Base-by-base conservation (phyloP, 306 rosid genomes). In the Acacia melanoxylon region DNA sequence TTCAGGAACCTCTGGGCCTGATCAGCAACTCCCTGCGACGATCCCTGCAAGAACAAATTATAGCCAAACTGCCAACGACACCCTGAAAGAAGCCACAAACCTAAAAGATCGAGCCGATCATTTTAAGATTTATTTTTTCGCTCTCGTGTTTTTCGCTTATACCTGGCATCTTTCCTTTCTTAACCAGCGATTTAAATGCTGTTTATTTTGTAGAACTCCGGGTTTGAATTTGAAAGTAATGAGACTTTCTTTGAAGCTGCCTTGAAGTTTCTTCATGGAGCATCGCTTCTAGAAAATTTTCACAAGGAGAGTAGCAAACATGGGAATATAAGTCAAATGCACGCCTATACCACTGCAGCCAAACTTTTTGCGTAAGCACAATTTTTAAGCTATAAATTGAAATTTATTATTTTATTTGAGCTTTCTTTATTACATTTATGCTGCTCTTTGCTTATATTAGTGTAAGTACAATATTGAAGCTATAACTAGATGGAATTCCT, bases 211-310 rank as follows among this genome's bases (percentile, higher is more conserved):
- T 69, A 94, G 98, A 87, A 80, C 79, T 83, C 92, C 8, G 92
- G 92, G 76, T 90, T 91, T 86, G 83, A 70, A 67, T 90, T 89
- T n/a, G 97, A 92, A 88, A 92, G 98, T 80, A 88, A 84, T 15
- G 98, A 86, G 87, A 91, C 93, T 72, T 94, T 88, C 87, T 92
- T 92, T 79, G 86, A 94, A 81, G 94, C 97, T 83, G 98, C 94
- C 85, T 85, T 92, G 81, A 90, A 91, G 89, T 94, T 89, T 94
- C 91, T 94, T 83, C 94, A 86, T 62, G 97, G 91, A 77, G 97
- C 97, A 22, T 86, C 80, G 25, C 89, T 89, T 81, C 80, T 89
- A 49, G 97, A 94, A 84, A 81, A 77, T 80, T 82, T 80, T 79
- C 66, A 83, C 72, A 83, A 67, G 78, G 95, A 87, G 78, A 84